phyloP scores from a whole-genome alignment of 2,329 filamentous ascomycete genomes.

The Metarhizium anisopliae region DNA sequence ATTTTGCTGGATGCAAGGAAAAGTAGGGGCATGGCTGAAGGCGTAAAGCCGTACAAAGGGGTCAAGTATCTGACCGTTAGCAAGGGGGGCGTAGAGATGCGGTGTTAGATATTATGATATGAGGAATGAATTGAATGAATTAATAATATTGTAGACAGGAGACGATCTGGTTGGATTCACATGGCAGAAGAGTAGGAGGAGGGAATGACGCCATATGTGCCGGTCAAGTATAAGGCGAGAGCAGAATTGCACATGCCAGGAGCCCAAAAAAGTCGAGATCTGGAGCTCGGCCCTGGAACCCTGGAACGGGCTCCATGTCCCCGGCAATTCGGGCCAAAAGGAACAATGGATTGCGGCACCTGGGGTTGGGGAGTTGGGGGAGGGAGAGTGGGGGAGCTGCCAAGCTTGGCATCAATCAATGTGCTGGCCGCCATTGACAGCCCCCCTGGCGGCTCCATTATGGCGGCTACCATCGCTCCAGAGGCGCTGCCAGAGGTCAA shows the following conservation, averaged over 20 bases:
- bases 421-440: not conserved
- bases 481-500: too few species aligned
- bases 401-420: not conserved
- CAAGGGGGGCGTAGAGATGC: conserved; percentile 54
- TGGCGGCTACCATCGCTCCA: not conserved
- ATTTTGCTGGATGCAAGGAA: conserved; percentile 65
- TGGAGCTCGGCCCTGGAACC: too few species aligned
- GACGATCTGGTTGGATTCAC: not conserved
- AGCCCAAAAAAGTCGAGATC: too few species aligned
- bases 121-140: not conserved
- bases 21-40: conserved; percentile 76
- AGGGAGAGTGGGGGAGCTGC: too few species aligned
- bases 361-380: not conserved
- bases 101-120: conserved; percentile 34
- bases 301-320: not conserved
- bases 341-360: not conserved
- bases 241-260: too few species aligned
- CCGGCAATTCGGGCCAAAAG: not conserved
- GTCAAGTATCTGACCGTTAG: conserved; percentile 89
- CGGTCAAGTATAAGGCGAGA: not conserved
- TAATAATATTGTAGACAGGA: not conserved
- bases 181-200: not conserved
- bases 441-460: not conserved
- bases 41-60: conserved; percentile 91
- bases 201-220: not conserved